These are phyloP conservation scores for Pestalotiopsis fici DNA, from an alignment of 2,329 filamentous ascomycete species.

Conservation along the genomic window DNA sequence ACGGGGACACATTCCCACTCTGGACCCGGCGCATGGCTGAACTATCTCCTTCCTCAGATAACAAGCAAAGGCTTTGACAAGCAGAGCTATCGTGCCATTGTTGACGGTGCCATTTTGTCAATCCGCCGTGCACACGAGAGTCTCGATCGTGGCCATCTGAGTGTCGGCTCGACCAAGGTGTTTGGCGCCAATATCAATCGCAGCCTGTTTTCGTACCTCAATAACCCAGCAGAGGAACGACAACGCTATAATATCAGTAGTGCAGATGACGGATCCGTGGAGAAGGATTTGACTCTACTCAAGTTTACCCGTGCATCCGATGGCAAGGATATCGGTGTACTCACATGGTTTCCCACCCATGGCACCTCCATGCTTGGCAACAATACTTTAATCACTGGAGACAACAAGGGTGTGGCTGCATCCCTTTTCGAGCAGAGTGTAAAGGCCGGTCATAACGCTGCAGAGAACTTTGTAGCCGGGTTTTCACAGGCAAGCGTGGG, in stretches of 20 bases:
- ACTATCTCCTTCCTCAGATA: slow-evolving; percentile 90
- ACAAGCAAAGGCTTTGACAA: slow-evolving; percentile 84
- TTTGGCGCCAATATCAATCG: slow-evolving; percentile 83
- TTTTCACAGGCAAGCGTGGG: slow-evolving; percentile 93
- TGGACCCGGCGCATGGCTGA: slow-evolving; percentile 89
- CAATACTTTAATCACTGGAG: slow-evolving; percentile 88
- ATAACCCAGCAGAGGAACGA: slow-evolving; percentile 79
- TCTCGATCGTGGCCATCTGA: slow-evolving; percentile 49
- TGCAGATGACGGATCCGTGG: slow-evolving; percentile 56
- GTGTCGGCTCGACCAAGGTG: slow-evolving; percentile 68
- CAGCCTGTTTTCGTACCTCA: slow-evolving; percentile 83
- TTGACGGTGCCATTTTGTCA: slow-evolving; percentile 80
- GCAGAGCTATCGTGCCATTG: slow-evolving; percentile 86
- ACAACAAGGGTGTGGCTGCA: slow-evolving; percentile 94
- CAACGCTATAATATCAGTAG: slow-evolving; percentile 59
- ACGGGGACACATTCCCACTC: slow-evolving; percentile 94
- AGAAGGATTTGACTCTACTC: slow-evolving; percentile 78
- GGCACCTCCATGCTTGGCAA: slow-evolving; percentile 90
- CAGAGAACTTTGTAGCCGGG: slow-evolving; percentile 77
- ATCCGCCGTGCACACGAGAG: slow-evolving; percentile 79
- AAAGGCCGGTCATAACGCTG: slow-evolving; percentile 51
- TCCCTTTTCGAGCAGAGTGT: slow-evolving; percentile 78
- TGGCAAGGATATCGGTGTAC: slow-evolving; percentile 73
- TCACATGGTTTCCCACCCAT: slow-evolving; percentile 92
- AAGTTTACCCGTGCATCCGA: slow-evolving; percentile 76